phyloP scores from a whole-genome alignment of 2,329 filamentous ascomycete genomes.

The Zalaria obscura region DNA sequence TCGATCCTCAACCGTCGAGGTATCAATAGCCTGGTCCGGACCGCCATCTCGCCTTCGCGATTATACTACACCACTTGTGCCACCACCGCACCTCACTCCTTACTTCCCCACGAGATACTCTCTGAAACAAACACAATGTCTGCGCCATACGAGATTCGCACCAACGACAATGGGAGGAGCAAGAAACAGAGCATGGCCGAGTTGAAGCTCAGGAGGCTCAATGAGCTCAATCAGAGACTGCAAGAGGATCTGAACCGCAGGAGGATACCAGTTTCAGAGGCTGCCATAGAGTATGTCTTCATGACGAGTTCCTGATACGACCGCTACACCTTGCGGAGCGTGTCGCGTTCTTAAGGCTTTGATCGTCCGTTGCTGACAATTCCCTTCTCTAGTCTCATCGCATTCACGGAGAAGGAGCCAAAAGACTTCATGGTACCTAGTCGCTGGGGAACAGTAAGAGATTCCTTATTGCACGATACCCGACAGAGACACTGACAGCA shows the following conservation, averaged over 20 bases:
- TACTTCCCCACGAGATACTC: not conserved
- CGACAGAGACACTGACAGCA: slow-evolving; percentile 3
- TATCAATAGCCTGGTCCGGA: not conserved
- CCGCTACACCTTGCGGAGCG: no score
- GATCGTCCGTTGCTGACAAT: not conserved
- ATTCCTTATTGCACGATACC: not conserved
- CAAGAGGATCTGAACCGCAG: slow-evolving; percentile 93
- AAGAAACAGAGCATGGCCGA: slow-evolving; percentile 99
- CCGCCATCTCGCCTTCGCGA: slow-evolving; percentile 1
- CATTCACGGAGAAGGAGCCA: slow-evolving; percentile 87
- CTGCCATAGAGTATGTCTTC: slow-evolving; percentile 43
- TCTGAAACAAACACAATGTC: slow-evolving; percentile 33
- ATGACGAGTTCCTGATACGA: no score
- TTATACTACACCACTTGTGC: not conserved
- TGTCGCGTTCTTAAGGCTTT: no score
- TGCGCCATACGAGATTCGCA: slow-evolving; percentile 50
- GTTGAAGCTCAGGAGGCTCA: slow-evolving; percentile 88
- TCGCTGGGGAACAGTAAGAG: slow-evolving; percentile 68
- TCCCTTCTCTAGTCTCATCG: slow-evolving; percentile 59
- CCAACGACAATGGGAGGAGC: slow-evolving; percentile 56
- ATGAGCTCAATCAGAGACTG: slow-evolving; percentile 89
- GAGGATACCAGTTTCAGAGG: slow-evolving; percentile 89
- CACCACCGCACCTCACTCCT: not conserved
- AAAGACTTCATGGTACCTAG: slow-evolving; percentile 98
- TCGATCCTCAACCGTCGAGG: not conserved